These are phyloP conservation scores for Massariosphaeria phaeospora DNA, from an alignment of 495 filamentous ascomycete species.

Conservation along the genomic window DNA sequence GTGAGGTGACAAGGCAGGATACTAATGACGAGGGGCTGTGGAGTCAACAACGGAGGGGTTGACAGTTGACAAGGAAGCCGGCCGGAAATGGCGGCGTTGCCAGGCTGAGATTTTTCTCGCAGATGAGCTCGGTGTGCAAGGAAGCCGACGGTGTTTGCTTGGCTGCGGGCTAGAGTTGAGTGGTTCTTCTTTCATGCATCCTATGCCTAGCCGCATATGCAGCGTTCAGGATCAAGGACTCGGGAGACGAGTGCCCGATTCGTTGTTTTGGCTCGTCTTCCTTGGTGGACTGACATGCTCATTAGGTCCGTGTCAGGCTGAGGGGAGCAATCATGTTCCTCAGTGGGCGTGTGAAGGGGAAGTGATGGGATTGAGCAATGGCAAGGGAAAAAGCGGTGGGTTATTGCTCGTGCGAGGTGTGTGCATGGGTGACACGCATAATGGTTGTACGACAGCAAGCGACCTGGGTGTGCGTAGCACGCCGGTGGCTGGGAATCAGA, in stretches of 20 bases:
- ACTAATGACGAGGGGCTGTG: background rate
- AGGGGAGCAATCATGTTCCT: too few species aligned
- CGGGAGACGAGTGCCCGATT: slow-evolving; percentile 13
- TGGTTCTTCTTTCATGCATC: slow-evolving; percentile 21
- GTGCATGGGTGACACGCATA: slow-evolving; percentile 16
- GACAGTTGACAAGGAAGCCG: background rate
- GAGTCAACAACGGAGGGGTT: background rate
- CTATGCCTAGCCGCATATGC: slow-evolving; percentile 31
- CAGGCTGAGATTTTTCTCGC: slow-evolving; percentile 1
- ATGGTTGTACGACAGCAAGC: slow-evolving; percentile 3
- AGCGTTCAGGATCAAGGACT: slow-evolving; percentile 18
- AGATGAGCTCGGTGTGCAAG: background rate
- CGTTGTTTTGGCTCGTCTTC: background rate
- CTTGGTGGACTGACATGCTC: background rate
- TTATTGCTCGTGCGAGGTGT: background rate
- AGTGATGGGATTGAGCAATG: background rate
- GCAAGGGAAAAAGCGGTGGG: background rate
- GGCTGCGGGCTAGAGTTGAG: slow-evolving; percentile 2
- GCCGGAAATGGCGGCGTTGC: background rate
- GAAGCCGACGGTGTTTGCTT: too few species aligned
- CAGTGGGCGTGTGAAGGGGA: background rate
- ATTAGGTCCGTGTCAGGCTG: background rate
- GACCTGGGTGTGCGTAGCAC: background rate
- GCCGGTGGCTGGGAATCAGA: slow-evolving; percentile 2
- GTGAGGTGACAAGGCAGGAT: too few species aligned